Evolutionary conservation across 2,329 filamentous ascomycete species (phyloP).

Genomic region (Rhynchosporium agropyri): DNA sequence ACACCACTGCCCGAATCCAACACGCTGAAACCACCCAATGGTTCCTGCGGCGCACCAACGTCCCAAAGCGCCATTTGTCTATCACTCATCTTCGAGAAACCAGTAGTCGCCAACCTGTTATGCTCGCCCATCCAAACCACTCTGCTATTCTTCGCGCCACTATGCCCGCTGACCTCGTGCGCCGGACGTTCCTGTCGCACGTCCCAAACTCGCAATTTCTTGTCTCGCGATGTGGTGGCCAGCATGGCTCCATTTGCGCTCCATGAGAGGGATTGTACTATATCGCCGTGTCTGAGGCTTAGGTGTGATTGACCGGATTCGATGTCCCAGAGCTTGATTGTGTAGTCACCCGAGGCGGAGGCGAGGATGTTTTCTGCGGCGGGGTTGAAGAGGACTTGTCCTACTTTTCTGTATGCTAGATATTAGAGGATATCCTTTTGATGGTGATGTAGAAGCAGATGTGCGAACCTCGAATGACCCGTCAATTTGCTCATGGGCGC

Average conservation of each 20-base stretch:
- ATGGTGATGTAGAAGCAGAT: neutral
- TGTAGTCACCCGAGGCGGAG: constrained; percentile 92
- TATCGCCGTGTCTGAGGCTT: constrained; percentile 82
- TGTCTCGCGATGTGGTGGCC: constrained; percentile 93
- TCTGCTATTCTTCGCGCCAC: constrained; percentile 95
- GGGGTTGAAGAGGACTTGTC: constrained; percentile 97
- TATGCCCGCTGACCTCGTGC: constrained; percentile 82
- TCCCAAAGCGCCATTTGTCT: constrained; percentile 96
- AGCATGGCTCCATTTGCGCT: constrained; percentile 85
- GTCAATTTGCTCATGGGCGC: constrained; percentile 77
- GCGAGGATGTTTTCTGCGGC: constrained; percentile 94
- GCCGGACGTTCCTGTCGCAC: constrained; percentile 87
- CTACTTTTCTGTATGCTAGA: constrained; percentile 73
- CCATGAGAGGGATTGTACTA: constrained; percentile 95
- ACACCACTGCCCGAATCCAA: constrained; percentile 96
- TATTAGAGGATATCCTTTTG: constrained; percentile 34
- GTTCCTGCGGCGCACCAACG: constrained; percentile 74
- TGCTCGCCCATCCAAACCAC: constrained; percentile 97
- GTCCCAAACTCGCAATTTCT: constrained; percentile 98
- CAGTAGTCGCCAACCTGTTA: constrained; percentile 92
- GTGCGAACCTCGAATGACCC: constrained; percentile 78
- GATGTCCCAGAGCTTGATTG: constrained; percentile 95
- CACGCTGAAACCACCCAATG: constrained; percentile 85
- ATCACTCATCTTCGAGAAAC: constrained; percentile 98
- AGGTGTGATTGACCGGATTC: constrained; percentile 74